These are phyloP conservation scores for Funneliformis caledonium DNA, from an alignment of 371 early-diverging fungal species.

Conservation along the genomic window DNA sequence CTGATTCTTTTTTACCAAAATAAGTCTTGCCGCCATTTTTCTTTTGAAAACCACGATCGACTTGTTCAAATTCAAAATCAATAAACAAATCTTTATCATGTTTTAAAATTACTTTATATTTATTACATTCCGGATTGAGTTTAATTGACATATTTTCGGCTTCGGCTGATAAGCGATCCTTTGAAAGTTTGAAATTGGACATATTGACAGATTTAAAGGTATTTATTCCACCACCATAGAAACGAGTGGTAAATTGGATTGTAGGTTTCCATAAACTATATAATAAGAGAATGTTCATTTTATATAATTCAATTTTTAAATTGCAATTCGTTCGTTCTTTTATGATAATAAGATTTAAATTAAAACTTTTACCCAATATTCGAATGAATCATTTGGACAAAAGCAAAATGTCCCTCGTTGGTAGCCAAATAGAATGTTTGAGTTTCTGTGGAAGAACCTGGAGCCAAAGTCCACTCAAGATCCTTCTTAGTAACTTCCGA, in stretches of 20 bases:
- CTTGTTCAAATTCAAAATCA: constrained; percentile 67
- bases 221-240: constrained; percentile 69
- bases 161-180: constrained; percentile 72
- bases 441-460: constrained; percentile 84
- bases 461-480: constrained; percentile 73
- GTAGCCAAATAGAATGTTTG: constrained; percentile 86
- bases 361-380: constrained; percentile 67
- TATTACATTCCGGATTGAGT: constrained; percentile 55
- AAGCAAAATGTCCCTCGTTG: constrained; percentile 74
- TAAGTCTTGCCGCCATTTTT: constrained; percentile 65
- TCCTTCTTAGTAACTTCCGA: constrained; percentile 65
- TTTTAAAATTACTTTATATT: constrained; percentile 60
- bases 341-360: background rate
- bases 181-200: constrained; percentile 67
- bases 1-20: constrained; percentile 64
- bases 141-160: constrained; percentile 72
- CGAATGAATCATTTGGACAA: constrained; percentile 87
- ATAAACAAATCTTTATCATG: constrained; percentile 65
- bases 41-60: constrained; percentile 77
- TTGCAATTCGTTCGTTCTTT: background rate
- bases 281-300: background rate
- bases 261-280: constrained; percentile 59
- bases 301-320: constrained; percentile 20
- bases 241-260: constrained; percentile 78
- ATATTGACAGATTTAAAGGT: constrained; percentile 77